These are phyloP conservation scores for Hypoxylon subgilvum DNA, from an alignment of 495 filamentous ascomycete genomes.

Conservation along the genomic window DNA sequence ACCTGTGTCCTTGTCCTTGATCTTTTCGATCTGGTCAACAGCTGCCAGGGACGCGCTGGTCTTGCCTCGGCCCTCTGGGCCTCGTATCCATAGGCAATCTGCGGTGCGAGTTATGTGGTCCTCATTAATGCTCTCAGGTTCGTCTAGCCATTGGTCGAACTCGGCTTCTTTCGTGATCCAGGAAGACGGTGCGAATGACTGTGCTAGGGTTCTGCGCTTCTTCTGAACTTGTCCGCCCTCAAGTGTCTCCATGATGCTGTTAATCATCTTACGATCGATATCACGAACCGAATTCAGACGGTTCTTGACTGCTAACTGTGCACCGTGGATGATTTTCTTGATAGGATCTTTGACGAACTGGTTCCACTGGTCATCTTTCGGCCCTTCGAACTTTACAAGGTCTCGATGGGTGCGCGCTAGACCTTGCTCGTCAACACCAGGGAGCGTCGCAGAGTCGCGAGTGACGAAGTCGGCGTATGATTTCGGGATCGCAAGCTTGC, in stretches of 20 bases:
- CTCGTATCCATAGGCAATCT: constrained; percentile 46
- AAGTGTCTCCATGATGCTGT: constrained; percentile 35
- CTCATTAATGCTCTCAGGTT: constrained; percentile 4
- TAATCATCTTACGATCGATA: constrained; percentile 41
- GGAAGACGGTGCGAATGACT: constrained; percentile 39
- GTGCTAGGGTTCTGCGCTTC: constrained; percentile 39
- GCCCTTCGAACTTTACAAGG: constrained; percentile 45
- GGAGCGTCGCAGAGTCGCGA: constrained; percentile 45
- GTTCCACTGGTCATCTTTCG: constrained; percentile 41
- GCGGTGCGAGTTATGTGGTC: neutral
- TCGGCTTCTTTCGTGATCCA: constrained; percentile 45
- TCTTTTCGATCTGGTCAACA: constrained; percentile 40
- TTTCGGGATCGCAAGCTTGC: constrained; percentile 34
- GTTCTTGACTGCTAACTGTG: constrained; percentile 43
- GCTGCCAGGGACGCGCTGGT: constrained; percentile 44
- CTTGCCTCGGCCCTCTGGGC: constrained; percentile 48
- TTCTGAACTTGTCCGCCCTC: constrained; percentile 35
- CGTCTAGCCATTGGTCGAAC: constrained; percentile 41
- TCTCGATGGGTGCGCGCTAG: constrained; percentile 44
- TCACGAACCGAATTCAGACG: constrained; percentile 43
- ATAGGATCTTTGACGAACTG: constrained; percentile 42
- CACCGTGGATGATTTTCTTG: constrained; percentile 42
- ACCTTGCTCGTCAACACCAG: constrained; percentile 37
- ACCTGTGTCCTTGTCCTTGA: constrained; percentile 23
- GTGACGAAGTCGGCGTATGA: constrained; percentile 41